Evolutionary conservation across 2,329 filamentous ascomycete species (phyloP).

Genomic region (Thermothelomyces thermophilus): DNA sequence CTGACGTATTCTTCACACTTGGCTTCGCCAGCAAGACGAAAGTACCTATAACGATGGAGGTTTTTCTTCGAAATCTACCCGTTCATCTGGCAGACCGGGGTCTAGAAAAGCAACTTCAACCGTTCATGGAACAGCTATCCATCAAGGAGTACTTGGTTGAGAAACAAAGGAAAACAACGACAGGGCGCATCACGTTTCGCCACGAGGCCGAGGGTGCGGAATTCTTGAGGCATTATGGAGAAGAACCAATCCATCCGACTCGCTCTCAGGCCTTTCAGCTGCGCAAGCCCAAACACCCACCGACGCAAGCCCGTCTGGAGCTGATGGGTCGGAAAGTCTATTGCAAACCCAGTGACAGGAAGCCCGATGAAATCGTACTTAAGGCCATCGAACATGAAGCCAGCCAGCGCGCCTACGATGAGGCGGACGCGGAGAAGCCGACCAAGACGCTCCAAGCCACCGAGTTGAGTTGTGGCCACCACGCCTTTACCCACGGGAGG

Average conservation of each 20-base stretch:
- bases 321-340: constrained; percentile 28
- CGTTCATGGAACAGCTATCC: constrained; percentile 34
- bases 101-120: constrained; percentile 35
- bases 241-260: not conserved
- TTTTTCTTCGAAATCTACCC: constrained; percentile 40
- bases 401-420: not conserved
- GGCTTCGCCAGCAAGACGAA: no score
- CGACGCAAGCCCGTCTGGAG: constrained; percentile 22
- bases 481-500: constrained; percentile 32
- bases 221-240: constrained; percentile 37
- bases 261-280: not conserved
- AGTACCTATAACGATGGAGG: constrained; percentile 36
- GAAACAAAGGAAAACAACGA: constrained; percentile 32
- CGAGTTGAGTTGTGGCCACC: constrained; percentile 38
- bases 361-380: not conserved
- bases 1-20: no score
- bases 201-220: constrained; percentile 31
- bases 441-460: constrained; percentile 9
- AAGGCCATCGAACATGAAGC: constrained; percentile 10
- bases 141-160: constrained; percentile 40
- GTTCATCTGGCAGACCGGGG: constrained; percentile 32
- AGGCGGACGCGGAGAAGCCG: not conserved
- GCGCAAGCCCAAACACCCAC: constrained; percentile 2
- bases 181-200: constrained; percentile 41
- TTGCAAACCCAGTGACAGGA: constrained; percentile 23